Evolutionary conservation across 495 filamentous ascomycete species (phyloP), one percentile per base, ranked within the genome.

Genomic region (Penicillium salamii): DNA sequence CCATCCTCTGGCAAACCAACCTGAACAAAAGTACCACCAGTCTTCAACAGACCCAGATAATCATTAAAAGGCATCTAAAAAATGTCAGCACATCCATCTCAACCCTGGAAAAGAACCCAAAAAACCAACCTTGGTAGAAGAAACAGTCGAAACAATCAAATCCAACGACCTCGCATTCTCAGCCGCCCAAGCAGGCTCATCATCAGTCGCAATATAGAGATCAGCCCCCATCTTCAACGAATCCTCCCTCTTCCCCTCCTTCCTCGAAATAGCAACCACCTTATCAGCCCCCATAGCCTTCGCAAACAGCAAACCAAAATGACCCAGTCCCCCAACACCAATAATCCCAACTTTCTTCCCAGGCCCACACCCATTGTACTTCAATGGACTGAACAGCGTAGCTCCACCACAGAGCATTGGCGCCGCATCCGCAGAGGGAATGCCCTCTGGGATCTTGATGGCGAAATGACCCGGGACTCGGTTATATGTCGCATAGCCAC

Each of bases 341-440:
- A 95, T 77, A 50, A 96, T 87, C 8, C 88, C 91, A 7, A 96
- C 89, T 6, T 67, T 74, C 73, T 91, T 95, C 1, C 89, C 90
- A 0, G 90, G 91, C 0, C 90, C 90, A 46, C 78, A 81, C 18
- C 81, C 81, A 57, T 91, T 85, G 42, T 83, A 74, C 65, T 79
- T 84, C 32, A 96, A 72, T 3, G 91, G 91, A 12, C 78, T 74
- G 67, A 83, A 96, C 7, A 89, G 76, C 0, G 90, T 95, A 11
- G 90, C 77, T 42, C 91, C 91, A 48, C 81, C 90, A 56, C 90
- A 96, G 19, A 95, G 65, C 88, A 96, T 90, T 1, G 90, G 89
- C 5, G 90, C 90, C 0, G 87, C 89, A 12, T 78, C 66, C 17
- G 72, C 77, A 17, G 70, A 76, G 3, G 72, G 29, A n/a, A 86